Conservation (phyloP, 441 rosid species). For the Croton laevigatus region DNA sequence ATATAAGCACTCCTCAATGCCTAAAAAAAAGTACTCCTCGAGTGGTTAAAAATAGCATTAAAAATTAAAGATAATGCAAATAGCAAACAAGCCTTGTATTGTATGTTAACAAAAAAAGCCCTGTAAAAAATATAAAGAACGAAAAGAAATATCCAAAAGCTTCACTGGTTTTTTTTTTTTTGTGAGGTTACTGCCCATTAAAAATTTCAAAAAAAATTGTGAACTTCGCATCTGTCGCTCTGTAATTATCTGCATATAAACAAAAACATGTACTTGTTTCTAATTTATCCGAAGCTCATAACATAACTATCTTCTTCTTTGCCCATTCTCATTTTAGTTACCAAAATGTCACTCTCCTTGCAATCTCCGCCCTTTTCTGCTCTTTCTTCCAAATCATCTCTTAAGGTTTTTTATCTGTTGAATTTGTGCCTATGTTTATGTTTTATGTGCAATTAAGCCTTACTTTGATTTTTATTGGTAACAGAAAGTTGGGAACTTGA, state of each 20-base stretch:
- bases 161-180: too few relatives aligned
- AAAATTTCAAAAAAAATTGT: not conserved
- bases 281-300: not conserved
- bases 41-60: too few relatives aligned
- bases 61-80: too few relatives aligned
- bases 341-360: constrained; percentile 64
- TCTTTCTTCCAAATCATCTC: constrained; percentile 46
- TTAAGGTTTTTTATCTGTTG: constrained; percentile 33
- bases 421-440: not conserved
- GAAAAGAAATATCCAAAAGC: too few relatives aligned
- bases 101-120: too few relatives aligned
- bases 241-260: not conserved
- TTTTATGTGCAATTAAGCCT: not conserved
- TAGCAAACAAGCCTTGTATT: too few relatives aligned
- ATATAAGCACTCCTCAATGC: too few relatives aligned
- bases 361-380: constrained; percentile 68
- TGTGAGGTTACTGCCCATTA: not conserved
- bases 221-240: not conserved
- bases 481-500: constrained; percentile 33
- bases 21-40: too few relatives aligned
- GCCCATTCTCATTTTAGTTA: not conserved
- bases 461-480: not conserved
- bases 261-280: not conserved
- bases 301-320: not conserved
- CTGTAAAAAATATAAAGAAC: too few relatives aligned